These are phyloP conservation scores for Daldinia concentrica DNA, from an alignment of 495 filamentous ascomycete genomes.

Conservation along the genomic window DNA sequence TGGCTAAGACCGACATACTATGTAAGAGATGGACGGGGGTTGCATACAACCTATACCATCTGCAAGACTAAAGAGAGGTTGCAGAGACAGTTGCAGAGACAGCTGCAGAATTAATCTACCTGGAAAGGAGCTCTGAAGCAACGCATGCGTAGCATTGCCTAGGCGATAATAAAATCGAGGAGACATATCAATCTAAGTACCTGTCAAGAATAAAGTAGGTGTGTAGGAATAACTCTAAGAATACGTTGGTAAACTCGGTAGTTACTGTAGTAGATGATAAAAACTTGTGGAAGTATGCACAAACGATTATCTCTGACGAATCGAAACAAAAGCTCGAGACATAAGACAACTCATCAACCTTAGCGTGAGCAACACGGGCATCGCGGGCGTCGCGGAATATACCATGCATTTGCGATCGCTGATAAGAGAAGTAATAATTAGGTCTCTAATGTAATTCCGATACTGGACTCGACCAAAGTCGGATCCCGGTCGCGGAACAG, in stretches of 20 bases:
- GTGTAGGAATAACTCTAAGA: neutral
- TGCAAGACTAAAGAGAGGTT: conserved; percentile 14
- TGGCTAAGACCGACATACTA: conserved; percentile 35
- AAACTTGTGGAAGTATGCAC: neutral
- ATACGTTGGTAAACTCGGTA: neutral
- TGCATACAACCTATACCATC: conserved; percentile 20
- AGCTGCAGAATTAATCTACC: conserved; percentile 28
- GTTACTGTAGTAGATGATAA: neutral
- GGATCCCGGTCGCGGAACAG: conserved; percentile 33
- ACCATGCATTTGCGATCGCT: conserved; percentile 24
- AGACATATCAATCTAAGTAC: neutral
- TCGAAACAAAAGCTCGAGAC: conserved; percentile 8
- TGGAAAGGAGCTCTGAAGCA: conserved; percentile 18
- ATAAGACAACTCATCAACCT: conserved; percentile 16
- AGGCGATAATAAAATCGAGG: neutral
- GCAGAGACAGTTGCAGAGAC: conserved; percentile 7
- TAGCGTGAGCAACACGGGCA: conserved; percentile 1
- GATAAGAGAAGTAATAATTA: conserved; percentile 26
- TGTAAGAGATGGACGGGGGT: conserved; percentile 20
- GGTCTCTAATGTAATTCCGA: conserved; percentile 6
- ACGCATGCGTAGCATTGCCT: conserved; percentile 6
- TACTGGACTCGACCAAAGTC: neutral
- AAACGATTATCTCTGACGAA: conserved; percentile 38
- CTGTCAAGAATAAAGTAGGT: conserved; percentile 5
- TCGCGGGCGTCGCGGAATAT: neutral